Base-by-base conservation (phyloP, 2,329 filamentous ascomycete genomes). In the Neofusicoccum kwambonambiense region DNA sequence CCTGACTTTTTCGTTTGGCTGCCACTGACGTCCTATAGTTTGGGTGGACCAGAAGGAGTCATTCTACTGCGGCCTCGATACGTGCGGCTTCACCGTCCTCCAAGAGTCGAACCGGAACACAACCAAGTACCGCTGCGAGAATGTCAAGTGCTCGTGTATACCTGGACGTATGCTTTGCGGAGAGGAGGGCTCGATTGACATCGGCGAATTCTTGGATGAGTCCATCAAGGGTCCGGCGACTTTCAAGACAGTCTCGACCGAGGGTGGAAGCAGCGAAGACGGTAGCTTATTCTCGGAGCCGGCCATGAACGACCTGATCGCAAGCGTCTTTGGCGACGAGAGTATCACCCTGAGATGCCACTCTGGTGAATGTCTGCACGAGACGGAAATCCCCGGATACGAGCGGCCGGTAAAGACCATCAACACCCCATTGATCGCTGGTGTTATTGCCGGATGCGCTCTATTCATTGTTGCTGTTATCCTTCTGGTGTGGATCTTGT, bases 1-100 rank as follows among this genome's bases (percentile, higher is more conserved):
- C 54, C 11, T 22, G 3, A 2, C 27, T 4, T 35, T 31, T 41
- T 12, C 27, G n/a, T 19, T 17, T 44, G 50, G 50, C 62, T 1
- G 50, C 13, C 54, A 67, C 74, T 79, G 66, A 80, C 68, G 35
- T 65, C 22, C 4, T 57, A 31, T 70, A 93, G 90, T 99, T 80
- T 99, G 95, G 94, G 92, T 99, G 54, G 93, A 96, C 71, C 87
- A 94, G 70, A 84, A 86, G 68, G 95, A 99, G 79, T 98, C 95
- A 1, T 99, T 99, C 82, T 99, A 96, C 78, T 99, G 96, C 80
- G 89, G 90, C 68, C 83, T 99, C 65, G 87, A 92, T 72, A 89
- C 89, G 15, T 99, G 95, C 80, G 79, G 86, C 15, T 95, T 91
- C 72, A 84, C 79, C 58, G 87, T 90, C 75, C 85, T 90, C 65